These are phyloP conservation scores for Cordyceps farinosa DNA, from an alignment of 2,329 filamentous ascomycete species.

Conservation along the genomic window DNA sequence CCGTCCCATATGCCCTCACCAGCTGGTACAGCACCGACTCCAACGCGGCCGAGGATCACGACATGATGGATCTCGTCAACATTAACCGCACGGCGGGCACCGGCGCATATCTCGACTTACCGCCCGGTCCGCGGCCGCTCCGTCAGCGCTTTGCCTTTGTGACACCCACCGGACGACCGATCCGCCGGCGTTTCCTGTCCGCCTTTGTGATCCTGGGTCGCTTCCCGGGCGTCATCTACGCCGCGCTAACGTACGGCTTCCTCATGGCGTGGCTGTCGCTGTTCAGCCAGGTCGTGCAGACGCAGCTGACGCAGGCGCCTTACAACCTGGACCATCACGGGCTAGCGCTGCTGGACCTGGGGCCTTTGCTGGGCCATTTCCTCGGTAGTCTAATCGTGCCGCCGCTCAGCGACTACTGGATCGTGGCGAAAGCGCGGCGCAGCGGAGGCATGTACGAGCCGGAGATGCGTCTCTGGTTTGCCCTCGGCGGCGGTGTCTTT, in stretches of 20 bases:
- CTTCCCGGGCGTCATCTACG: slow-evolving; percentile 11
- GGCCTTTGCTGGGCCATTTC: neutral
- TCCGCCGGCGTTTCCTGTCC: neutral
- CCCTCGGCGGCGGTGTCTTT: neutral
- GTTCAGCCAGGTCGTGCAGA: neutral
- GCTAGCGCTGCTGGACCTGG: neutral
- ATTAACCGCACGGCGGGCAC: neutral
- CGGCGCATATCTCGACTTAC: neutral
- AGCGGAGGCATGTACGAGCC: slow-evolving; percentile 11
- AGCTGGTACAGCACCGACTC: neutral
- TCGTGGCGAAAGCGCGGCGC: neutral
- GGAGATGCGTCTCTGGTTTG: slow-evolving; percentile 11
- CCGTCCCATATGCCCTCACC: neutral
- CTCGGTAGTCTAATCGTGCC: slow-evolving; percentile 6
- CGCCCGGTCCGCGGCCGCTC: neutral
- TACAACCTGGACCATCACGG: neutral
- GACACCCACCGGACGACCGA: neutral
- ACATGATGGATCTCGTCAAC: neutral
- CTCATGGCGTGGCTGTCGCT: slow-evolving; percentile 10
- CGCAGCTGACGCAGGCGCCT: neutral
- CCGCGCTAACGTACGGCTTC: slow-evolving; percentile 10
- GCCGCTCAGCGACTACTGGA: slow-evolving; percentile 9
- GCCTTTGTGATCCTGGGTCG: slow-evolving; percentile 3
- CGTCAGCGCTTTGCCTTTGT: slow-evolving; percentile 1
- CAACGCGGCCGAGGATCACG: neutral